Conservation (phyloP, 2,329 filamentous ascomycete genomes). For the Exserohilum turcica region DNA sequence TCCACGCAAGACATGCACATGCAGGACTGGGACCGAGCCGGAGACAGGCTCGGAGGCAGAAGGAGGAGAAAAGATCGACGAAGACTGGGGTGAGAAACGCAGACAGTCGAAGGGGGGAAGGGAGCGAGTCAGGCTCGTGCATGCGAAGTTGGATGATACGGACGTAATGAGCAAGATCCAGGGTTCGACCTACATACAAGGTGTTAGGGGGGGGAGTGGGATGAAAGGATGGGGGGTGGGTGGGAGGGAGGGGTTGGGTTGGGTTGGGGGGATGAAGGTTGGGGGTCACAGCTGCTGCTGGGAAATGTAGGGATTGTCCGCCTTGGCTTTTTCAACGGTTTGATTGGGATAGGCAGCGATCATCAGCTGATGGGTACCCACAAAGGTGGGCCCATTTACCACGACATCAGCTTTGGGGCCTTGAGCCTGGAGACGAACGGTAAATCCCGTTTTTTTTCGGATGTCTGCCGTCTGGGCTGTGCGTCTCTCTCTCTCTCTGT, state of each 20-base stretch:
- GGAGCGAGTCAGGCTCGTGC: neutral
- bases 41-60: neutral
- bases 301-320: neutral
- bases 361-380: neutral
- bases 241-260: too few relatives aligned
- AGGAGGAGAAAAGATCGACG: constrained; percentile 5
- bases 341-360: neutral
- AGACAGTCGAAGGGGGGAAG: neutral
- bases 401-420: neutral
- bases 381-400: neutral
- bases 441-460: neutral
- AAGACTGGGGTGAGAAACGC: neutral
- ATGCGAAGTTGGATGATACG: neutral
- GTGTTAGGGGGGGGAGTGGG: too few relatives aligned
- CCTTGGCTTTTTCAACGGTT: neutral
- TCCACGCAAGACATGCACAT: constrained; percentile 4
- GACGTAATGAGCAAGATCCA: neutral
- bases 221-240: neutral
- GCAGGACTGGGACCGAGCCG: neutral
- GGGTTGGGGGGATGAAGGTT: too few relatives aligned
- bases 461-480: neutral
- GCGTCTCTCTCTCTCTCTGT: too few relatives aligned
- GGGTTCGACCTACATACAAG: neutral
- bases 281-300: neutral
- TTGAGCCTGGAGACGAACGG: constrained; percentile 3